Conservation (phyloP, 768 basidiomycete genomes). For the Russula sp. region DNA sequence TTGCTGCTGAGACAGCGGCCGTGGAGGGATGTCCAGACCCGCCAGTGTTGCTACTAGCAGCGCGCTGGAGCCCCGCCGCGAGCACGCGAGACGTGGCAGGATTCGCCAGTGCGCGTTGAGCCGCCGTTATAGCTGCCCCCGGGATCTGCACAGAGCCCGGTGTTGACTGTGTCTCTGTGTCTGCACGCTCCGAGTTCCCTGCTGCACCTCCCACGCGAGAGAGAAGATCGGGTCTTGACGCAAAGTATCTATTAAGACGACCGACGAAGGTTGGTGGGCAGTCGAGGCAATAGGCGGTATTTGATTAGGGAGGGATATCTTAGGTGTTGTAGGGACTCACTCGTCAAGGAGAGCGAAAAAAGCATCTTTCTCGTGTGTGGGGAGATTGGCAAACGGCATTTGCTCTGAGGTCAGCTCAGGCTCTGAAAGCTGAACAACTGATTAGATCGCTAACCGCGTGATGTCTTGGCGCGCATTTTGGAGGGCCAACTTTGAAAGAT, state of each 20-base stretch:
- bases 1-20: neutral
- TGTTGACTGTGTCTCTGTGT: neutral
- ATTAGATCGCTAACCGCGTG: no score
- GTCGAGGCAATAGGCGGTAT: neutral
- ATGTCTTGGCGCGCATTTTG: neutral
- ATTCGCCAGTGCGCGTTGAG: constrained; percentile 27
- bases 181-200: neutral
- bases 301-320: neutral
- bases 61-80: constrained; percentile 6
- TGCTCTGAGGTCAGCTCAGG: neutral
- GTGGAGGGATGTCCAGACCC: neutral
- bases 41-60: neutral
- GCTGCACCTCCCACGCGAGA: constrained; percentile 1
- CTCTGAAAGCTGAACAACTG: no score
- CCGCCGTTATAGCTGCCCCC: constrained; percentile 13
- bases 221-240: constrained; percentile 21
- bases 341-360: constrained; percentile 79
- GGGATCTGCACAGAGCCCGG: neutral
- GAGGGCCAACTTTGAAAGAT: neutral
- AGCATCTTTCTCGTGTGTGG: constrained; percentile 64
- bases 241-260: constrained; percentile 17
- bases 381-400: constrained; percentile 70
- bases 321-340: constrained; percentile 31
- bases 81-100: constrained; percentile 9
- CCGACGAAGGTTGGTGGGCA: neutral